phyloP scores from a whole-genome alignment of 2,329 filamentous ascomycete genomes.

The Paraphaeosphaeria minitans region DNA sequence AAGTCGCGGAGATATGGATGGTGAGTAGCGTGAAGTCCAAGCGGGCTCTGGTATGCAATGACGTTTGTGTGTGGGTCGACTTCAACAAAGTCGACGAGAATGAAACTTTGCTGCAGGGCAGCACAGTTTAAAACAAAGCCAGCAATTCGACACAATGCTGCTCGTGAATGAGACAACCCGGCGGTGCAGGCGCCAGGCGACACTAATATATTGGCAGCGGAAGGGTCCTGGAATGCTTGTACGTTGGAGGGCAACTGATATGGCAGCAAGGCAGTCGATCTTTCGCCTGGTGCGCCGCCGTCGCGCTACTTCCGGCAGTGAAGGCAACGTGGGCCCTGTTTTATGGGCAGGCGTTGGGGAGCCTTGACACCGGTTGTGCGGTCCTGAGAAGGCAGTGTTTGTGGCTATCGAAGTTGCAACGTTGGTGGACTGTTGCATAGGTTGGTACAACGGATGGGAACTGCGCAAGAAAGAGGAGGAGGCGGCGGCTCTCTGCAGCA shows the following conservation, averaged over 20 bases:
- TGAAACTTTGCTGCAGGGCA: not conserved
- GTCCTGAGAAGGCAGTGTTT: conserved; percentile 24
- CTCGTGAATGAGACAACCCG: conserved; percentile 15
- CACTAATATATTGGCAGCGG: conserved; percentile 41
- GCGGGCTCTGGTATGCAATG: conserved; percentile 25
- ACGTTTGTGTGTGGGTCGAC: conserved; percentile 28
- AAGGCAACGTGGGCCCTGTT: conserved; percentile 36
- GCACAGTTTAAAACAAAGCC: conserved; percentile 1
- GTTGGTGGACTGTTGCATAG: conserved; percentile 24
- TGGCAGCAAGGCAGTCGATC: conserved; percentile 42
- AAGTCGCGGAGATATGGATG: conserved; percentile 2
- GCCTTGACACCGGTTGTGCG: conserved; percentile 10
- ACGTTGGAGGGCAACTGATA: conserved; percentile 28
- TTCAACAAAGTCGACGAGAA: not conserved
- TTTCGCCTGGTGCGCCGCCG: conserved; percentile 33
- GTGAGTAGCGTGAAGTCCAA: conserved; percentile 6
- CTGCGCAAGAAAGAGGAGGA: not conserved
- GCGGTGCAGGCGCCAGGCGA: conserved; percentile 22
- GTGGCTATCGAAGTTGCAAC: conserved; percentile 30
- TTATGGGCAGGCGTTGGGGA: conserved; percentile 22
- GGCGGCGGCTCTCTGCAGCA: conserved; percentile 1
- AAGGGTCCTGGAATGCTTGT: conserved; percentile 39
- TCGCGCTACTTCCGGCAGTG: conserved; percentile 32
- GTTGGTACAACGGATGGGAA: conserved; percentile 25
- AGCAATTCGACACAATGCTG: conserved; percentile 5